These are phyloP conservation scores for Tricladium varicosporioides DNA, from an alignment of 2,329 filamentous ascomycete genomes.

Conservation along the genomic window DNA sequence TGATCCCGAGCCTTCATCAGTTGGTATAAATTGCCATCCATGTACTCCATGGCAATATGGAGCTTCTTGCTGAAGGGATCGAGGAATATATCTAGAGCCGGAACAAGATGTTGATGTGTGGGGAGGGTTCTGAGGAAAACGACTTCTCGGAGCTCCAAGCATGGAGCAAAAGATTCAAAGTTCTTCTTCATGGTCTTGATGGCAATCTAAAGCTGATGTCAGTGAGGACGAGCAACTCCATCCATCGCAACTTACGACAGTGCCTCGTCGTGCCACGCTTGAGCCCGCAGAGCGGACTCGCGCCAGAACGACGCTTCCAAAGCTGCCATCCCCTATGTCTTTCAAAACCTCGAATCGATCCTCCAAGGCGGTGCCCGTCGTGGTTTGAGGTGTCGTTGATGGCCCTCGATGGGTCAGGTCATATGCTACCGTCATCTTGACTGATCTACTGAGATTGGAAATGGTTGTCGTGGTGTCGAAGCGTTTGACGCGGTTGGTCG, in stretches of 20 bases:
- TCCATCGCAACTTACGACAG: conserved; percentile 66
- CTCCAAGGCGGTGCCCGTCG: conserved; percentile 64
- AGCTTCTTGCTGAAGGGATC: conserved; percentile 95
- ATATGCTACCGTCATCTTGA: conserved; percentile 73
- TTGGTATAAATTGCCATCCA: conserved; percentile 99
- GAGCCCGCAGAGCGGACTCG: conserved; percentile 88
- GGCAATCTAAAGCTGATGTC: conserved; percentile 64
- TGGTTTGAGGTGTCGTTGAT: conserved; percentile 43
- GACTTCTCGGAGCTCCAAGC: conserved; percentile 91
- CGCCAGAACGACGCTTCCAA: conserved; percentile 91
- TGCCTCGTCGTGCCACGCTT: conserved; percentile 83
- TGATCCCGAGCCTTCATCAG: conserved; percentile 98
- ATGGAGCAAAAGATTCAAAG: conserved; percentile 87
- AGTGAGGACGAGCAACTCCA: conserved; percentile 15
- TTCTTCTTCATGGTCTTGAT: conserved; percentile 99
- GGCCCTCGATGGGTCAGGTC: conserved; percentile 70
- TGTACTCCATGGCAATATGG: conserved; percentile 98
- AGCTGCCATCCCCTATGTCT: conserved; percentile 98
- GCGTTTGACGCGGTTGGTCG: conserved; percentile 14
- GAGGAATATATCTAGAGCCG: conserved; percentile 95
- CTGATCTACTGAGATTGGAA: conserved; percentile 1
- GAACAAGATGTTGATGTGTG: conserved; percentile 87
- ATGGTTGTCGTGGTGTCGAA: conserved; percentile 5
- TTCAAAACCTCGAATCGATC: conserved; percentile 97
- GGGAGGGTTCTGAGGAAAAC: conserved; percentile 93